Evolutionary conservation across 2,329 filamentous ascomycete species (phyloP).

Genomic region (Colletotrichum scovillei): DNA sequence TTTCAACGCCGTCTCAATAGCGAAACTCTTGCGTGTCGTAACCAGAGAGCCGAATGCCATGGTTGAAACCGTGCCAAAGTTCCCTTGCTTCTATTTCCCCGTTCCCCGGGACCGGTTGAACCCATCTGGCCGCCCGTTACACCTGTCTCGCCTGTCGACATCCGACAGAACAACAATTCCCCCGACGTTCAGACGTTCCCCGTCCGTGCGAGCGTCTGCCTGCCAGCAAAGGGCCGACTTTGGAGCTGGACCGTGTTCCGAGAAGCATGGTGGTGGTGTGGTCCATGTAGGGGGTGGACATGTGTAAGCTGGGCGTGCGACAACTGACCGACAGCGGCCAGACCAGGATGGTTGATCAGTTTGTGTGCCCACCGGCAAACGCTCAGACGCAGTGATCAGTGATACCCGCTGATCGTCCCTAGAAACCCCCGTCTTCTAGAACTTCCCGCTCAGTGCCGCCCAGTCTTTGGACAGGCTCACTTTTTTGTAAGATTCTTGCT

Average conservation of each 20-base stretch:
- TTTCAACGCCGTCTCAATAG: too few species aligned
- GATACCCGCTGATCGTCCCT: neutral
- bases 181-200: conserved; percentile 21
- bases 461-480: neutral
- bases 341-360: neutral
- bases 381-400: conserved; percentile 9
- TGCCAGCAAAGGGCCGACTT: conserved; percentile 17
- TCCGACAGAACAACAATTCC: conserved; percentile 17
- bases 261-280: neutral
- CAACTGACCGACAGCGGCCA: neutral
- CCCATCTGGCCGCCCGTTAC: conserved; percentile 27
- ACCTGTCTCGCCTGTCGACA: conserved; percentile 12
- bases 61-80: neutral
- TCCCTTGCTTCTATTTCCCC: neutral
- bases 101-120: conserved; percentile 16
- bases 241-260: neutral
- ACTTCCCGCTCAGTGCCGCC: neutral
- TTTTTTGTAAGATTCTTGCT: neutral
- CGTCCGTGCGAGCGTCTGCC: conserved; percentile 19
- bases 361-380: neutral
- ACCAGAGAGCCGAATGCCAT: neutral
- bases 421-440: conserved; percentile 16
- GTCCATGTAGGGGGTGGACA: neutral
- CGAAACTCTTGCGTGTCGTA: neutral
- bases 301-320: neutral